These are phyloP conservation scores for Anaeramoeba flamelloides DNA, from an alignment of 78 protist genomes.

Conservation along the genomic window DNA sequence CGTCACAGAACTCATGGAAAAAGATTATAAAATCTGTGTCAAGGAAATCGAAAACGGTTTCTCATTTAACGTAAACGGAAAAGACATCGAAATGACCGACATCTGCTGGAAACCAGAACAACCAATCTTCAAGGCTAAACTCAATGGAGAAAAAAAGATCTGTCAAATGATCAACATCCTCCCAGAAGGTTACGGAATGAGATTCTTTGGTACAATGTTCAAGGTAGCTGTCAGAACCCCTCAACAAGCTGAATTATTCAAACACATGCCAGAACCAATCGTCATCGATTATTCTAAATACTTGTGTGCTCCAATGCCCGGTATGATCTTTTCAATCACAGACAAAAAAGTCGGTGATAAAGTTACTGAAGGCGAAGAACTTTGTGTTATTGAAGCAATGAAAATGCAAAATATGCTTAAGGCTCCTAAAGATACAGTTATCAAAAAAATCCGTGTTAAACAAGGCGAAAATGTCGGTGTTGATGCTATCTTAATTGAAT, in stretches of 20 bases:
- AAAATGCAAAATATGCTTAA: slow-evolving; percentile 86
- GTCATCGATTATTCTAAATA: slow-evolving; percentile 28
- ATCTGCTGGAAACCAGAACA: background rate
- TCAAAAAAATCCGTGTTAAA: slow-evolving; percentile 23
- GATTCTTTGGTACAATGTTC: slow-evolving; percentile 5
- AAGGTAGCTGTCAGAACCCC: slow-evolving; percentile 18
- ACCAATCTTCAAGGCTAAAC: slow-evolving; percentile 6
- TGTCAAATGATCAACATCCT: slow-evolving; percentile 1
- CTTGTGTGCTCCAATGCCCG: slow-evolving; percentile 68
- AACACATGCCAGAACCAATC: slow-evolving; percentile 41
- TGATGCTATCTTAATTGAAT: background rate
- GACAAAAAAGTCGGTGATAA: slow-evolving; percentile 29
- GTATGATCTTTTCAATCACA: slow-evolving; percentile 16
- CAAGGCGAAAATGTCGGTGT: background rate
- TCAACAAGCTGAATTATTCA: slow-evolving; percentile 14
- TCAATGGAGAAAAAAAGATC: background rate
- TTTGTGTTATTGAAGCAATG: slow-evolving; percentile 90
- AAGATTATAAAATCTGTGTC: background rate
- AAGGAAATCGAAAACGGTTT: background rate
- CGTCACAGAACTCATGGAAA: background rate
- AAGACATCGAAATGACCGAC: background rate
- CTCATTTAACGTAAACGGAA: background rate
- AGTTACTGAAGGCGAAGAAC: slow-evolving; percentile 50
- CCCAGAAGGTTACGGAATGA: background rate
- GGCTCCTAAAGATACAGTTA: slow-evolving; percentile 48